Evolutionary conservation across 2,329 filamentous ascomycete species (phyloP).

Genomic region (Trichoderma gracile): DNA sequence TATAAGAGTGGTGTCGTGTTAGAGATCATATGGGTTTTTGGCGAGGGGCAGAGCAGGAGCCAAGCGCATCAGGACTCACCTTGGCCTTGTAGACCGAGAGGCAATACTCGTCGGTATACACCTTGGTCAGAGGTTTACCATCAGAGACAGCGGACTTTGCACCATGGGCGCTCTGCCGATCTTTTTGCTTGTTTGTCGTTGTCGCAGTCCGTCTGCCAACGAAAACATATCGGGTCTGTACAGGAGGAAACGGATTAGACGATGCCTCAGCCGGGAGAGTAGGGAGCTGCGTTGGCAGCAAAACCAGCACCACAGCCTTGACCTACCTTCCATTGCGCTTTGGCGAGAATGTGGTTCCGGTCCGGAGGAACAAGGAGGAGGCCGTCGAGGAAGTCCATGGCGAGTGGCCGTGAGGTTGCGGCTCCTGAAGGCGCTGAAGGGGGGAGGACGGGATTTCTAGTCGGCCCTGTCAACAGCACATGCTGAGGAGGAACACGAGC

Average conservation of each 20-base stretch:
- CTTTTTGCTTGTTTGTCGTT: constrained; percentile 33
- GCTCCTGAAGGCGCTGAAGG: constrained; percentile 12
- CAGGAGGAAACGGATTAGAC: not conserved
- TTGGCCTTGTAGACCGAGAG: constrained; percentile 59
- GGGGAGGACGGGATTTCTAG: not conserved
- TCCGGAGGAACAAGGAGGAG: constrained; percentile 54
- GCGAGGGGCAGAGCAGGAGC: constrained; percentile 1
- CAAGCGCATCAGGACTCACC: constrained; percentile 38
- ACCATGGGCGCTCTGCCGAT: constrained; percentile 41
- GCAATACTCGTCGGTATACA: constrained; percentile 46
- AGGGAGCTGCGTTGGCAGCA: constrained; percentile 22
- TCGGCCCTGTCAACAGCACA: constrained; percentile 25
- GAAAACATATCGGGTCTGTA: constrained; percentile 61
- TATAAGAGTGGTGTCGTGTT: constrained; percentile 22
- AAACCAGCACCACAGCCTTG: constrained; percentile 34
- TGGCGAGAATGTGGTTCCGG: constrained; percentile 51
- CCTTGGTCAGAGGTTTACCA: constrained; percentile 41
- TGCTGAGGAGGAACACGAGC: constrained; percentile 25
- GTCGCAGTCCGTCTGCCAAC: constrained; percentile 46
- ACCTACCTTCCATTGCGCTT: constrained; percentile 55
- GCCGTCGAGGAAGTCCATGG: constrained; percentile 48
- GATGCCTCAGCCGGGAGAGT: not conserved
- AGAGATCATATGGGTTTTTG: not conserved
- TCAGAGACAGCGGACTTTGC: constrained; percentile 43
- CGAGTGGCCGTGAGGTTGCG: constrained; percentile 22